Evolutionary conservation across 2,329 filamentous ascomycete genomes (phyloP), one percentile per base, ranked within the genome.

Genomic region (Cryphonectria carpinicola): DNA sequence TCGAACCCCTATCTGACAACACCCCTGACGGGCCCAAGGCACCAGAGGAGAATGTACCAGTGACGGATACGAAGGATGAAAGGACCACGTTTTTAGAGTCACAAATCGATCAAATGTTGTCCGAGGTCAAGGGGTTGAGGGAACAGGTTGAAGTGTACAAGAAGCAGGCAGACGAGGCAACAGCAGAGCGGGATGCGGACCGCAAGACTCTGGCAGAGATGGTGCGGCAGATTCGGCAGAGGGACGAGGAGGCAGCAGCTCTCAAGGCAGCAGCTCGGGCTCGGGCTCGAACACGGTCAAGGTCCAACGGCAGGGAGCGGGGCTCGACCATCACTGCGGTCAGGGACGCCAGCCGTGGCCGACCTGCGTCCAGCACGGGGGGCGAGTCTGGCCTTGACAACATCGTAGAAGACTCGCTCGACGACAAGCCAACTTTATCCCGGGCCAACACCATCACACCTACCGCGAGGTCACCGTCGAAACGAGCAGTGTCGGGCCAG

Each of bases 141-240:
- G 86, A 90, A 73, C 92, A 97, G 78, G 90, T 97, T 78, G 91
- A 96, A 68, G 82, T 86, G 8, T 97, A 93, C 83, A 91, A 91
- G 76, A 84, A 88, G 69, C 90, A 93, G 41, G 94, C 94, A 11
- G 92, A 97, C 79, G 87, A 84, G 71, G 95, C 94, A 4, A 95
- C 98, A 79, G 83, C 87, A 11, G 94, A 97, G 76, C 88, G 91
- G 62, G 89, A 91, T 68, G 85, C 88, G 58, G 89, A 90, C 68
- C 90, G 92, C 68, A 91, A 92, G 79, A 92, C 91, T 1, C 82
- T 99, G 61, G 91, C 92, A 1, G 93, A 97, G 78, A 96, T 98
- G 93, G 90, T 98, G 17, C 86, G 93, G 75, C 91, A 92, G 74
- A 92, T 98, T 69, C 89, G 94, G 67, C 86, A 85, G 75, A 76